Evolutionary conservation across 495 filamentous ascomycete species (phyloP), one percentile per base, ranked within the genome.

Genomic region (Schizothecium vesticola): DNA sequence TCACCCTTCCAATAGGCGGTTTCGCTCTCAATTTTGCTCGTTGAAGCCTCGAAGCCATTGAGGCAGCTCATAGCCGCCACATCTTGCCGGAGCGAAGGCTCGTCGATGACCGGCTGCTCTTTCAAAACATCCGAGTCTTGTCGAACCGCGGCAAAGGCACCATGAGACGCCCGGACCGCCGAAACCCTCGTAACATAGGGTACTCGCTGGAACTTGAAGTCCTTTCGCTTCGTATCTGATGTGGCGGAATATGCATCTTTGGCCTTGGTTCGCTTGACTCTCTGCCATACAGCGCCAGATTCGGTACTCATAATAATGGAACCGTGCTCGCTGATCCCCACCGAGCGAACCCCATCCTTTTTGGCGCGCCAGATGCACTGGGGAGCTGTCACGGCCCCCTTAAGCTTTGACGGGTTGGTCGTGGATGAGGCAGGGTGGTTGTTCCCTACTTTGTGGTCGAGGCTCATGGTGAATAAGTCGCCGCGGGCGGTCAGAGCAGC

Each of bases 301-400:
- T 92, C 84, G 1, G 95, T 98, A 71, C 92, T 94, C 67, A 99
- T 87, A 67, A 99, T 96, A 68, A 99, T 92, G 3, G 93, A 97
- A 8, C 93, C 96, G 81, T 97, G 91, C 75, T 96, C 92, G 16
- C 93, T 92, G 6, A 99, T 89, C 69, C 88, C 91, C 21, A 96
- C 91, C 71, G 97, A 96, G 69, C 84, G 86, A 10, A 90, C 94
- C 12, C 92, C 84, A 67, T 87, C 92, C 86, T 96, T 96, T 66
- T 91, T 87, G 3, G 87, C 88, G 71, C 91, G 94, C 95, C 95
- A 99, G 33, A 96, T 89, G 63, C 91, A 86, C 60, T 90, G 84
- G 13, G 93, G 90, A 21, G 80, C 69, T 3, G 92, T 92, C 7
- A 97, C 78, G 1, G 92, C 91, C 56, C 89, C 88, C 33, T 89